These are phyloP conservation scores for Penicillium glabrum DNA, from an alignment of 2,329 filamentous ascomycete species.

Conservation along the genomic window DNA sequence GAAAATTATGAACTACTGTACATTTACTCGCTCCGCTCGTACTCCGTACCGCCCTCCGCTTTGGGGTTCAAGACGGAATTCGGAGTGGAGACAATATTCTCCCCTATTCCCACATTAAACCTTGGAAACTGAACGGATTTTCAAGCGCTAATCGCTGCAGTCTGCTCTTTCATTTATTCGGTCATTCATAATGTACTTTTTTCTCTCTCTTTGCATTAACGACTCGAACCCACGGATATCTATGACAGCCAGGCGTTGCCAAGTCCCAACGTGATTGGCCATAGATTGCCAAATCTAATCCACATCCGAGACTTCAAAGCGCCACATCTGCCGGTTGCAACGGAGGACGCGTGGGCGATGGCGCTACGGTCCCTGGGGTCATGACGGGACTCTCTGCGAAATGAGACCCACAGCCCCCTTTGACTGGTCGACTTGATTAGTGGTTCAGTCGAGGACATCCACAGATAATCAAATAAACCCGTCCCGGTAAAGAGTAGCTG, in stretches of 20 bases:
- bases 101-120: neutral
- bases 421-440: neutral
- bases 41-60: neutral
- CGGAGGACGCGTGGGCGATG: constrained; percentile 7
- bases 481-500: neutral
- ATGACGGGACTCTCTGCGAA: neutral
- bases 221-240: neutral
- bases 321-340: neutral
- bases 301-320: neutral
- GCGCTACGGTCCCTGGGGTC: constrained; percentile 2
- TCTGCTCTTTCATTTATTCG: neutral
- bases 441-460: neutral
- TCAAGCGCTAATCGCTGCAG: neutral
- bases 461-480: neutral
- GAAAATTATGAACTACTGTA: neutral
- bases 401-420: neutral
- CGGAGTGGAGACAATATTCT: neutral
- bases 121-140: neutral
- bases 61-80: neutral
- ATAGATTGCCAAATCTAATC: neutral
- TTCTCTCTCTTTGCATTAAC: neutral
- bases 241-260: neutral
- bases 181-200: neutral
- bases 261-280: neutral
- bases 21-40: neutral